Conservation (phyloP, 1,139 yeast species). For the Kurtzmaniella quercitrusa region DNA sequence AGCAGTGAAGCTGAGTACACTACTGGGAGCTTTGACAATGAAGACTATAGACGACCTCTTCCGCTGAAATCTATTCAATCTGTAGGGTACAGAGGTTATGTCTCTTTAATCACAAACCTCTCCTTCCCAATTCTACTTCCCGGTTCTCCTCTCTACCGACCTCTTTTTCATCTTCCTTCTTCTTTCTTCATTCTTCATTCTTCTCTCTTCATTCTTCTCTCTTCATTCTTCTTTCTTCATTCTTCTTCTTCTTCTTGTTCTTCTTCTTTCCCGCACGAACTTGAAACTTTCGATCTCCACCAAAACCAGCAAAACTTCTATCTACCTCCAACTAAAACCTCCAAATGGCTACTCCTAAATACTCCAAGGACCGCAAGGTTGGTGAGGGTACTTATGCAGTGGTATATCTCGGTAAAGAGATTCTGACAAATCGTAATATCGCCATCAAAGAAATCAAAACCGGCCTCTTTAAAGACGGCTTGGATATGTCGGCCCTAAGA, state of each 20-base stretch:
- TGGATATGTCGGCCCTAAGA: slow-evolving; percentile 95
- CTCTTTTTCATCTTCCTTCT: too few relatives aligned
- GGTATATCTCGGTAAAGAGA: slow-evolving; percentile 77
- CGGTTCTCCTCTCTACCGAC: too few relatives aligned
- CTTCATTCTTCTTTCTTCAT: neutral
- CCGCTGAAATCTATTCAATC: too few relatives aligned
- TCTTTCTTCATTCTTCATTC: too few relatives aligned
- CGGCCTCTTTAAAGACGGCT: slow-evolving; percentile 90
- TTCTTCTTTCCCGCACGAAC: neutral
- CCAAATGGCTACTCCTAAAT: slow-evolving; percentile 13
- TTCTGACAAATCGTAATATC: slow-evolving; percentile 54
- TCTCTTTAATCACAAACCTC: too few relatives aligned
- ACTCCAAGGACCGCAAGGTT: slow-evolving; percentile 69
- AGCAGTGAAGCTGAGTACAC: too few relatives aligned
- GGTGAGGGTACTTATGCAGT: slow-evolving; percentile 99
- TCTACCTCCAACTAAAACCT: too few relatives aligned
- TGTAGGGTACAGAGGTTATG: too few relatives aligned
- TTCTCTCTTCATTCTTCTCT: too few relatives aligned
- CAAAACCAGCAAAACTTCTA: neutral
- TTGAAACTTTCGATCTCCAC: neutral
- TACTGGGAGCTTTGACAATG: too few relatives aligned
- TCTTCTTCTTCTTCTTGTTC: neutral
- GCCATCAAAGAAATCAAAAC: slow-evolving; percentile 97
- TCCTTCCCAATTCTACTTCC: too few relatives aligned
- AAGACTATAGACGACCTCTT: too few relatives aligned